phyloP scores from a whole-genome alignment of 345 rosid species.

The Gossypium bickii region DNA sequence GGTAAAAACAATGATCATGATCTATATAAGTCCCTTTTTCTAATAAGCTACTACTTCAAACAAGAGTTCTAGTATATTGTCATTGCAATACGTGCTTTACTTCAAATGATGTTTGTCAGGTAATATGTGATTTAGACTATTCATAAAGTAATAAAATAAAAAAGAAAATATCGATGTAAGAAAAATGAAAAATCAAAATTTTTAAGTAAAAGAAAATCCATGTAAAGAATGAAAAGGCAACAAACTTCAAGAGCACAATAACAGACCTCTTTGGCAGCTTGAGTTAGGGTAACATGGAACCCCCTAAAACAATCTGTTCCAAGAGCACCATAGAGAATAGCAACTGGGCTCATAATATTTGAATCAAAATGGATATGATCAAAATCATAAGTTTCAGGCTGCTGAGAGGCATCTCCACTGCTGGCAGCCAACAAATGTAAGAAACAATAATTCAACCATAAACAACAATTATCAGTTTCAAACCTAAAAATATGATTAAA shows the following conservation, averaged over 20 bases:
- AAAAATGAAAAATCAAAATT: background rate
- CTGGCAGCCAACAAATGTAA: constrained; percentile 36
- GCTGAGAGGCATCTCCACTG: constrained; percentile 56
- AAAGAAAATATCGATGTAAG: background rate
- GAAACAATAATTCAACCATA: background rate
- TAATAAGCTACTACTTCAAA: background rate
- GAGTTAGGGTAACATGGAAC: constrained; percentile 59
- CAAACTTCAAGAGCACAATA: background rate
- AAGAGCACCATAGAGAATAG: constrained; percentile 87
- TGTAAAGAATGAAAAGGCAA: background rate
- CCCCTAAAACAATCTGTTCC: constrained; percentile 80
- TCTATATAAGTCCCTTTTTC: background rate
- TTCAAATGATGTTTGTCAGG: background rate
- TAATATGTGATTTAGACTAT: background rate
- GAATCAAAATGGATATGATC: constrained; percentile 40
- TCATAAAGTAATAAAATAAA: constrained; percentile 5
- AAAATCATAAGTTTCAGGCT: constrained; percentile 41
- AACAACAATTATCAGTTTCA: background rate
- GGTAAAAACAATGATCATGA: background rate
- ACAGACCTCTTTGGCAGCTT: constrained; percentile 72
- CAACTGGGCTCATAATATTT: constrained; percentile 53
- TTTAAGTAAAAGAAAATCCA: background rate
- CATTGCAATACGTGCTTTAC: background rate
- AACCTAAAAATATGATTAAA: constrained; percentile 2
- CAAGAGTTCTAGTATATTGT: background rate